Conservation (phyloP, 1,139 yeast species). For the Tardiomyces depauwii region DNA sequence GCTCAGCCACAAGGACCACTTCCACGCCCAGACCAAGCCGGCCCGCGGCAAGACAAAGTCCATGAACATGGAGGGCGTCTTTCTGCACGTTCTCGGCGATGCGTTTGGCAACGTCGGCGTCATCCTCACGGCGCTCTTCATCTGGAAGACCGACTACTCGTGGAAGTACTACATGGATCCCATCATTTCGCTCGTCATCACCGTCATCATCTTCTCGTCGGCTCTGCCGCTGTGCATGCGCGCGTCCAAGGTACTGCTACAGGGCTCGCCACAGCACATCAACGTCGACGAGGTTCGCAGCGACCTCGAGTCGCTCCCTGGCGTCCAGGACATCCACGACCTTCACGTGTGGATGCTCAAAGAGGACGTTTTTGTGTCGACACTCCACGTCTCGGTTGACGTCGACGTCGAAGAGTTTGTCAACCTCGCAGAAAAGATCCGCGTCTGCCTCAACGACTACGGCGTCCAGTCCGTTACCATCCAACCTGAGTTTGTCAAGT, state of each 20-base stretch:
- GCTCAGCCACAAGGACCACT: conserved; percentile 23
- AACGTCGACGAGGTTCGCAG: conserved; percentile 64
- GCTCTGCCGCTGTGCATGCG: conserved; percentile 85
- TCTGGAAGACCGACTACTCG: conserved; percentile 84
- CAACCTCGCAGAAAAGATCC: conserved; percentile 61
- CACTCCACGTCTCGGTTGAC: conserved; percentile 72
- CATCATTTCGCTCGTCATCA: conserved; percentile 68
- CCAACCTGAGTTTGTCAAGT: conserved; percentile 64
- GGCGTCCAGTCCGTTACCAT: conserved; percentile 93
- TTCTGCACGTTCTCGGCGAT: conserved; percentile 89
- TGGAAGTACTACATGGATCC: conserved; percentile 91
- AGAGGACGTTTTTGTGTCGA: conserved; percentile 79
- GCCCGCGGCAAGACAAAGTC: conserved; percentile 31
- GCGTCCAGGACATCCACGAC: conserved; percentile 82
- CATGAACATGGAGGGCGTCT: conserved; percentile 95
- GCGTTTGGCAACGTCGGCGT: conserved; percentile 95
- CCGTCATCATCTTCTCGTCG: conserved; percentile 77
- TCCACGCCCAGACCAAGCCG: conserved; percentile 27
- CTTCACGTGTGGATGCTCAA: conserved; percentile 95
- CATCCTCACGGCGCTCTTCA: conserved; percentile 75
- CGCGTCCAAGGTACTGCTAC: conserved; percentile 78
- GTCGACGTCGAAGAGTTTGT: conserved; percentile 56
- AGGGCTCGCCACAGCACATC: conserved; percentile 80
- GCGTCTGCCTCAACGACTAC: conserved; percentile 67
- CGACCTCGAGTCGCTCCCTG: conserved; percentile 53